Evolutionary conservation across 1,284 basidiomycete genomes (phyloP).

Genomic region (Takashimella koratensis): DNA sequence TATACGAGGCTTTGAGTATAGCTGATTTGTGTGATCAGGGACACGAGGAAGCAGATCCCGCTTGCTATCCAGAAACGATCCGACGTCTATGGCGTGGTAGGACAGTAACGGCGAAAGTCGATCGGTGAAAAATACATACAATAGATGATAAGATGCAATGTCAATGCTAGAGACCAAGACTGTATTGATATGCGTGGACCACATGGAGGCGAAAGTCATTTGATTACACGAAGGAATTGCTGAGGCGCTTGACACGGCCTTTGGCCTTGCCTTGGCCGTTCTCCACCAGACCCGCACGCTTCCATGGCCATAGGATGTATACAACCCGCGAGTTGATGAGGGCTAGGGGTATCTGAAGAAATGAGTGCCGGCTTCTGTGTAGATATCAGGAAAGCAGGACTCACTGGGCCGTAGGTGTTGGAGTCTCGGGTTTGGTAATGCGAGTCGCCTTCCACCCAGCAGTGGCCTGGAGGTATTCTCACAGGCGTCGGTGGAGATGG

Average conservation of each 20-base stretch:
- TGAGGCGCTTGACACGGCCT: conserved; percentile 26
- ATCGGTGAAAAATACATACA: too few species aligned
- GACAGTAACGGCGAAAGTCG: conserved; percentile 3
- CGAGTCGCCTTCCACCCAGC: conserved; percentile 57
- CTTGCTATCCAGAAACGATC: conserved; percentile 39
- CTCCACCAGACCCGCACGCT: conserved; percentile 28
- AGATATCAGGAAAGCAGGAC: conserved; percentile 11
- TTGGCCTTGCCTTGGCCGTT: conserved; percentile 29
- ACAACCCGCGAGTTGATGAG: conserved; percentile 49
- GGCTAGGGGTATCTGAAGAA: conserved; percentile 46
- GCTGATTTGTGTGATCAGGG: conserved; percentile 13
- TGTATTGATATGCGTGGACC: too few species aligned
- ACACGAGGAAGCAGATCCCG: conserved; percentile 39
- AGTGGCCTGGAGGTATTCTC: conserved; percentile 48
- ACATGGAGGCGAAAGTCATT: not conserved
- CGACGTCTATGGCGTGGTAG: conserved; percentile 34
- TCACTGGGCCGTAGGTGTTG: conserved; percentile 54
- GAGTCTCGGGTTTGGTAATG: conserved; percentile 51
- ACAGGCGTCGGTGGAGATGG: conserved; percentile 44
- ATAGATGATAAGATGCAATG: too few species aligned
- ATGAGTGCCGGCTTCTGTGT: not conserved
- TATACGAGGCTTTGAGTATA: not conserved
- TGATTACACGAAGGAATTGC: conserved; percentile 1
- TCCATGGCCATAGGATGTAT: conserved; percentile 50
- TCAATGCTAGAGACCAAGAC: too few species aligned